Conservation (phyloP, 164 flowering plant species). For the Berberis thunbergii region DNA sequence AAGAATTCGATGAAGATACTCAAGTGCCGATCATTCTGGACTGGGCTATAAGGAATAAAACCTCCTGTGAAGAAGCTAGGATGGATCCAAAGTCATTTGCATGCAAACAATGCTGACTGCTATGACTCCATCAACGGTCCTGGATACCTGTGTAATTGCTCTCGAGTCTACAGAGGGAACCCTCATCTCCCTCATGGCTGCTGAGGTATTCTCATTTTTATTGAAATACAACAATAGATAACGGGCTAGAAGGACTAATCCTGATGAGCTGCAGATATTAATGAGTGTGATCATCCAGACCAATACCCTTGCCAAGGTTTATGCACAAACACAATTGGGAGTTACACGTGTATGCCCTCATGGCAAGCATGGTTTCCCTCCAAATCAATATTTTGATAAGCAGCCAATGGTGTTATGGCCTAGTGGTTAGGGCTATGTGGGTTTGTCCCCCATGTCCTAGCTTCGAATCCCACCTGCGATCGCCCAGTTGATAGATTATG, state of each 20-base stretch:
- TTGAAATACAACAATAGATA: not conserved
- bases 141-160: slow-evolving; percentile 12
- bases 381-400: not conserved
- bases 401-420: too few species aligned
- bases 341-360: not conserved
- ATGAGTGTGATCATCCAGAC: not conserved
- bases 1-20: not conserved
- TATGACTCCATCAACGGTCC: not conserved
- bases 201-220: slow-evolving; percentile 5
- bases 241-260: not conserved
- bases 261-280: not conserved
- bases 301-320: not conserved
- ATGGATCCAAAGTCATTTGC: not conserved
- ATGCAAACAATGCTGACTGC: slow-evolving; percentile 4
- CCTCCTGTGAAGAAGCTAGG: slow-evolving; percentile 4
- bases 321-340: not conserved
- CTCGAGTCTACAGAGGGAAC: slow-evolving; percentile 10
- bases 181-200: slow-evolving; percentile 12
- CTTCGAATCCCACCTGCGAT: too few species aligned
- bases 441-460: too few species aligned
- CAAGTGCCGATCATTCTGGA: slow-evolving; percentile 1
- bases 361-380: not conserved
- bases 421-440: too few species aligned
- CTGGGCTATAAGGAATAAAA: slow-evolving; percentile 3
- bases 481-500: too few species aligned